phyloP scores from a whole-genome alignment of 2,329 filamentous ascomycete genomes.

The Daldinia eschscholtzii region DNA sequence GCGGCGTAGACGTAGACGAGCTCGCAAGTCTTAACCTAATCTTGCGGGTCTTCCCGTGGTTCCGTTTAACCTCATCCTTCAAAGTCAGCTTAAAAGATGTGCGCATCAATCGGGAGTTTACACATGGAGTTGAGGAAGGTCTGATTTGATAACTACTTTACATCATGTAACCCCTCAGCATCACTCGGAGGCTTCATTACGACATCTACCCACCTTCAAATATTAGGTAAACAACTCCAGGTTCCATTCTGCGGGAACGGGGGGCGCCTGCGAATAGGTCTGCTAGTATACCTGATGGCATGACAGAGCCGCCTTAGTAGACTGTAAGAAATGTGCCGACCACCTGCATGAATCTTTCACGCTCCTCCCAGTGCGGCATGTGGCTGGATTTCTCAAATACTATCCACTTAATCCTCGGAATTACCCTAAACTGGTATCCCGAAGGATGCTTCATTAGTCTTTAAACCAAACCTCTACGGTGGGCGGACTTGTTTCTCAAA shows the following conservation, averaged over 20 bases:
- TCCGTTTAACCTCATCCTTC: not conserved
- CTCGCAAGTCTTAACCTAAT: conserved; percentile 7
- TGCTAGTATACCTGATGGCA: not conserved
- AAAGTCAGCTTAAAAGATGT: not conserved
- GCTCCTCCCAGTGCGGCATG: conserved; percentile 42
- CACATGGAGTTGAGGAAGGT: not conserved
- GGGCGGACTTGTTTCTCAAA: not conserved
- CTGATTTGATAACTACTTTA: not conserved
- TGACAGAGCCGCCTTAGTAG: conserved; percentile 7
- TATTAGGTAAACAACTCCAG: not conserved
- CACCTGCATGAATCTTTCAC: conserved; percentile 37
- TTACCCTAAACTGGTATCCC: conserved; percentile 35
- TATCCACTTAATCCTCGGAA: conserved; percentile 42
- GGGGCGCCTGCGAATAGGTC: not conserved
- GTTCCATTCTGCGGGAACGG: not conserved
- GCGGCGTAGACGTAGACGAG: conserved; percentile 4
- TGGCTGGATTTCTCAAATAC: conserved; percentile 40
- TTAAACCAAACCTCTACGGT: not conserved
- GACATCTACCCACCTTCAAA: not conserved
- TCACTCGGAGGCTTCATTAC: not conserved
- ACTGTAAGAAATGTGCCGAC: conserved; percentile 28
- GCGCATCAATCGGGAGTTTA: not conserved
- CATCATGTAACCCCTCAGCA: conserved; percentile 1
- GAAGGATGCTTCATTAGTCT: not conserved
- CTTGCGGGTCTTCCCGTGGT: not conserved